phyloP scores from a whole-genome alignment of 768 basidiomycete species.

The Guyanaporus albipodus region DNA sequence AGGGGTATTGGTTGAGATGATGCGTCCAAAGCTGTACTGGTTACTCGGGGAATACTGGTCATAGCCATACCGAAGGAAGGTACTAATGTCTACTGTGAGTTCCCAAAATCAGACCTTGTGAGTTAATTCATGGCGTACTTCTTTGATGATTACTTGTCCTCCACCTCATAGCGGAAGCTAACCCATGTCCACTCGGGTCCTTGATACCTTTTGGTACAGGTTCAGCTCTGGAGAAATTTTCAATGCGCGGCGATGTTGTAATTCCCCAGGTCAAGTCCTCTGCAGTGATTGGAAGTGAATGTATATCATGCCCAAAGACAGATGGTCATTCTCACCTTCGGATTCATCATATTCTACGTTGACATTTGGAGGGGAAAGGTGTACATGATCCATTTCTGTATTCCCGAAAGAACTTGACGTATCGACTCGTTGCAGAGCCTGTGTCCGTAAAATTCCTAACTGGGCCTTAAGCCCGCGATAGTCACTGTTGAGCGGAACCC shows the following conservation, averaged over 20 bases:
- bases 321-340: constrained; percentile 6
- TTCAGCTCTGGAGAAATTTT: neutral
- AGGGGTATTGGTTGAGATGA: neutral
- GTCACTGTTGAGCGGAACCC: constrained; percentile 42
- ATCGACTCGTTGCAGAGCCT: constrained; percentile 20
- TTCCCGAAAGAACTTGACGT: constrained; percentile 10
- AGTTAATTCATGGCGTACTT: constrained; percentile 8
- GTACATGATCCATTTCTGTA: neutral
- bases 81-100: constrained; percentile 3
- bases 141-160: constrained; percentile 2
- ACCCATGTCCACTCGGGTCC: neutral
- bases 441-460: constrained; percentile 51
- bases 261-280: constrained; percentile 2
- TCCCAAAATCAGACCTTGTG: neutral
- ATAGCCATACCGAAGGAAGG: constrained; percentile 12
- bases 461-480: constrained; percentile 69
- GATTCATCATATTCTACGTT: constrained; percentile 2
- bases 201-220: neutral
- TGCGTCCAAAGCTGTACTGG: neutral
- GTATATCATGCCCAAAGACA: neutral
- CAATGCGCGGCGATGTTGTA: neutral
- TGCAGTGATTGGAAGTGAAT: neutral
- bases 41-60: constrained; percentile 5
- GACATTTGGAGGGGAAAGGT: neutral
- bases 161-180: neutral